Evolutionary conservation across 2,329 filamentous ascomycete species (phyloP).

Genomic region (Penicillium sp.): DNA sequence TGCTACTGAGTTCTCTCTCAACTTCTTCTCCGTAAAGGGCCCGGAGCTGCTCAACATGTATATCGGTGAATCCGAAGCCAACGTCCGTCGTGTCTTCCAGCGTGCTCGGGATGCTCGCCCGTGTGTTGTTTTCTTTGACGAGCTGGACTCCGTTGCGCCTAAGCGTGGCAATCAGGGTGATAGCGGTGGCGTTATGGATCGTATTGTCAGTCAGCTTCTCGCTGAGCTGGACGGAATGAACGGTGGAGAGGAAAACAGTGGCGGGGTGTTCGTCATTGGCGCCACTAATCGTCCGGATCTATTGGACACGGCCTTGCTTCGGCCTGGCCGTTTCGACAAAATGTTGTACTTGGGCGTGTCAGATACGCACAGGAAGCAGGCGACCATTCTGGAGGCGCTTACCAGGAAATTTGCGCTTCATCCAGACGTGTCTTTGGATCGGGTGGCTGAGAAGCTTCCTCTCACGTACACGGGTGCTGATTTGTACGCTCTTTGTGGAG

Average conservation of each 20-base stretch:
- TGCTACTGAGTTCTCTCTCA: constrained; percentile 97
- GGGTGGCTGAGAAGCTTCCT: constrained; percentile 73
- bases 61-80: constrained; percentile 99
- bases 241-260: constrained; percentile 72
- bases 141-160: constrained; percentile 93
- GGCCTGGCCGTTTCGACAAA: constrained; percentile 93
- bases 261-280: constrained; percentile 93
- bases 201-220: constrained; percentile 90
- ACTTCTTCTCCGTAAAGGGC: constrained; percentile 99
- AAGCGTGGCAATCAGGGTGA: constrained; percentile 97
- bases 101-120: constrained; percentile 96
- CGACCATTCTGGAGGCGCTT: constrained; percentile 87
- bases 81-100: constrained; percentile 99
- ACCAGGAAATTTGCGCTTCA: constrained; percentile 91
- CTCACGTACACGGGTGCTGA: constrained; percentile 98
- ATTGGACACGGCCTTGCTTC: constrained; percentile 81
- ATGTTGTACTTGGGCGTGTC: constrained; percentile 97
- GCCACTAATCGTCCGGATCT: constrained; percentile 94
- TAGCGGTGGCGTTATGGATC: constrained; percentile 95
- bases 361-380: constrained; percentile 94
- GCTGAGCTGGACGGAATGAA: constrained; percentile 98
- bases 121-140: constrained; percentile 97
- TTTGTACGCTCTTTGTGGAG: constrained; percentile 93
- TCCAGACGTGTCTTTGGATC: constrained; percentile 70
- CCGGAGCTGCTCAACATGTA: constrained; percentile 99